Conservation (phyloP, 257 asterid species). For the Verbena officinalis region DNA sequence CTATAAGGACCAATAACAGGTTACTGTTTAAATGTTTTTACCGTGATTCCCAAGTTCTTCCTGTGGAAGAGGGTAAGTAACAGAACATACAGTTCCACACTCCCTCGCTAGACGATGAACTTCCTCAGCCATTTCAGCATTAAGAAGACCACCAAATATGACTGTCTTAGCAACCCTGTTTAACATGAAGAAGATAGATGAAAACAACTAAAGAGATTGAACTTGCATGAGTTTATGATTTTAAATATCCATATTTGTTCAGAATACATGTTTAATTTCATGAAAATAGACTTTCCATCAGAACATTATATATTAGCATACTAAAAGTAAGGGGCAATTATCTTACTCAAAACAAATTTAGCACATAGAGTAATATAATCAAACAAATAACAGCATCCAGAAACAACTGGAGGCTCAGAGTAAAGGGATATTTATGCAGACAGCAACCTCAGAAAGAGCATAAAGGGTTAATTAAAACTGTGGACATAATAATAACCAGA, state of each 20-base stretch:
- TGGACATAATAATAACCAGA: background rate
- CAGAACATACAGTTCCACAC: constrained; percentile 65
- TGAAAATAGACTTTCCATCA: constrained; percentile 16
- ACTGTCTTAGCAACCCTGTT: constrained; percentile 94
- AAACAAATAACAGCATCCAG: background rate
- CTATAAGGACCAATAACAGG: constrained; percentile 9
- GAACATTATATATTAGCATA: background rate
- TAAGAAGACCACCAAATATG: constrained; percentile 79
- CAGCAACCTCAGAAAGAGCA: background rate
- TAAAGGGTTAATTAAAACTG: background rate
- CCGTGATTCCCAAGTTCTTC: constrained; percentile 79
- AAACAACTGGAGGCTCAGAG: background rate
- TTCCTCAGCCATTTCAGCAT: constrained; percentile 74
- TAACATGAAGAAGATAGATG: constrained; percentile 18
- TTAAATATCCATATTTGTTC: background rate
- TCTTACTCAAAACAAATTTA: constrained; percentile 2
- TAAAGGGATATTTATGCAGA: background rate
- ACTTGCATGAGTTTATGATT: background rate
- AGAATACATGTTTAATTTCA: background rate
- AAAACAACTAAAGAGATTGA: constrained; percentile 19
- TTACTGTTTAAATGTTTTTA: constrained; percentile 37
- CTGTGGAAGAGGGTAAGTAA: constrained; percentile 81
- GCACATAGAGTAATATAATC: background rate
- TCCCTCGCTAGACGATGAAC: constrained; percentile 68
- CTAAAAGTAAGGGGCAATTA: background rate